These are phyloP conservation scores for Blastobotrys arbuscula DNA, from an alignment of 1,139 yeast genomes.

Conservation along the genomic window DNA sequence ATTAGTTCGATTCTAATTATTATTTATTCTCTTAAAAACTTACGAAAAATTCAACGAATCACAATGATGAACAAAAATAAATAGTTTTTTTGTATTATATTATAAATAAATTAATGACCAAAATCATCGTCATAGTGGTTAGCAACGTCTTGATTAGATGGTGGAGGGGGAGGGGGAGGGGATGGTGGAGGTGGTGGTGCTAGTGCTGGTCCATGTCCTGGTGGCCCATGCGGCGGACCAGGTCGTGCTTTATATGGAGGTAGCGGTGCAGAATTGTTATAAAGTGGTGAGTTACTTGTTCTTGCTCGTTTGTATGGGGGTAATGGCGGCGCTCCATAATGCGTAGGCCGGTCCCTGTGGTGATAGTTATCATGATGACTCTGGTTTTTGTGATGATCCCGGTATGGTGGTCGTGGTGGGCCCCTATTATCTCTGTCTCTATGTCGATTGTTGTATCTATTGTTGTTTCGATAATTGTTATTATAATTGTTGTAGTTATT, in stretches of 20 bases:
- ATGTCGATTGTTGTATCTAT: neutral
- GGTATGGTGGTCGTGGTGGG: conserved; percentile 6
- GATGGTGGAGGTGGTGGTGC: conserved; percentile 8
- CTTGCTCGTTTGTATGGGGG: neutral
- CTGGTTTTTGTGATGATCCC: neutral
- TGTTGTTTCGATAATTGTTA: neutral
- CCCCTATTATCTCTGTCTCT: neutral
- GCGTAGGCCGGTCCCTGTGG: neutral
- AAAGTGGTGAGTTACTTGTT: neutral
- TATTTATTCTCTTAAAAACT: conserved; percentile 38
- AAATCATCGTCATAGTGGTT: conserved; percentile 8
- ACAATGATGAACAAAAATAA: conserved; percentile 48
- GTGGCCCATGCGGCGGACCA: conserved; percentile 6
- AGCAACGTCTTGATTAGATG: neutral
- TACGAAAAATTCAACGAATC: conserved; percentile 53
- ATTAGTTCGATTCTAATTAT: conserved; percentile 39
- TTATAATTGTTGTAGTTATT: neutral
- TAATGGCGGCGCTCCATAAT: conserved; percentile 1
- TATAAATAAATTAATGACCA: neutral
- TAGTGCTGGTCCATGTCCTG: neutral
- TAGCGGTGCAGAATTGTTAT: neutral
- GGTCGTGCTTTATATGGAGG: neutral
- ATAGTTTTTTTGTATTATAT: neutral
- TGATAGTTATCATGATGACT: neutral
- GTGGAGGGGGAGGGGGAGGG: conserved; percentile 7